These are phyloP conservation scores for Blastobotrys muscicola DNA, from an alignment of 805 yeast genomes.

Conservation along the genomic window DNA sequence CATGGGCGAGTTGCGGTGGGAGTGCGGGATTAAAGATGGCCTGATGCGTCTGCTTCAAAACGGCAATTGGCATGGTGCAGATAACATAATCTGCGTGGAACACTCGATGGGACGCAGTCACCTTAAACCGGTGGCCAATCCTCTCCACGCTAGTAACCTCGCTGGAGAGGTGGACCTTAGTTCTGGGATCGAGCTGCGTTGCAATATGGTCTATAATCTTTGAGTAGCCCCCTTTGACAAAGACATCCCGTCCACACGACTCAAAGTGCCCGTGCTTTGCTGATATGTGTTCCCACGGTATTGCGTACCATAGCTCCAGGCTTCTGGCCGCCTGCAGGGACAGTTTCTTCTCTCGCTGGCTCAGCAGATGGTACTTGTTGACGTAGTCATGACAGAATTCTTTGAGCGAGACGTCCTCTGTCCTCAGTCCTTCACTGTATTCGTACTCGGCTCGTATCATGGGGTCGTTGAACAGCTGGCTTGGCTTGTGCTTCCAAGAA, in stretches of 20 bases:
- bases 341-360: constrained; percentile 37
- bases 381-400: constrained; percentile 42
- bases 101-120: background rate
- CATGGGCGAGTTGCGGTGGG: constrained; percentile 31
- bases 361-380: constrained; percentile 20
- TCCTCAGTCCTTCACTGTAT: constrained; percentile 40
- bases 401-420: constrained; percentile 42
- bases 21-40: constrained; percentile 49
- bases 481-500: constrained; percentile 6
- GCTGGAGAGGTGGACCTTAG: background rate
- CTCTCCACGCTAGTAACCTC: background rate
- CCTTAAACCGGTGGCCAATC: background rate
- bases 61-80: constrained; percentile 72
- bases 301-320: constrained; percentile 75
- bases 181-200: background rate
- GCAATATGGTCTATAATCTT: constrained; percentile 5
- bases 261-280: constrained; percentile 60
- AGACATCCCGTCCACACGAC: constrained; percentile 71
- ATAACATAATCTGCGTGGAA: constrained; percentile 41
- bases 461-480: constrained; percentile 44
- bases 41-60: constrained; percentile 39
- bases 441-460: constrained; percentile 49
- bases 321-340: constrained; percentile 46
- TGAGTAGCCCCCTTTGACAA: constrained; percentile 52
- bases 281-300: constrained; percentile 56